These are phyloP conservation scores for Exophiala bonariae DNA, from an alignment of 2,329 filamentous ascomycete genomes.

Conservation along the genomic window DNA sequence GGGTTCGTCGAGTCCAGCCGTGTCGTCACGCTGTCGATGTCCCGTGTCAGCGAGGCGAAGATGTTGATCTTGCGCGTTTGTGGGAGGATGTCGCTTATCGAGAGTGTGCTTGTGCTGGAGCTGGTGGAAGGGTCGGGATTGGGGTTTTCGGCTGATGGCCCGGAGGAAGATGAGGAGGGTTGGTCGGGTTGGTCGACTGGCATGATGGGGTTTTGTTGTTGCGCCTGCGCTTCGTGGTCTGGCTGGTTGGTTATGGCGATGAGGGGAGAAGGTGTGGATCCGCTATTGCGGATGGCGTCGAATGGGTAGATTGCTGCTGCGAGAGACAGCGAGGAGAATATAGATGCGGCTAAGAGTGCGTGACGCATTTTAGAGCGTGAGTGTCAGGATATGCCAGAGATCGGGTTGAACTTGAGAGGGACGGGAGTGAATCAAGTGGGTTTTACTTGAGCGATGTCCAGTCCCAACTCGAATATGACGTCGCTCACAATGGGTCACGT, in stretches of 20 bases:
- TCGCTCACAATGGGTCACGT: too few species aligned
- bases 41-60: slow-evolving; percentile 78
- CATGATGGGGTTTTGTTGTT: slow-evolving; percentile 3
- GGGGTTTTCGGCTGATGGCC: background rate
- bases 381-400: too few species aligned
- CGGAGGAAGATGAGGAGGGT: background rate
- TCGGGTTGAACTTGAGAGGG: too few species aligned
- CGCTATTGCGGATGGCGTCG: slow-evolving; percentile 8
- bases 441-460: too few species aligned
- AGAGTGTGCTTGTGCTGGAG: slow-evolving; percentile 58
- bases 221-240: too few species aligned
- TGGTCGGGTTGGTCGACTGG: background rate
- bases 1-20: slow-evolving; percentile 64
- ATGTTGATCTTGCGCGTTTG: slow-evolving; percentile 76
- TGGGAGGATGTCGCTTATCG: slow-evolving; percentile 82
- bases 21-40: slow-evolving; percentile 66
- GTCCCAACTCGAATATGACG: too few species aligned
- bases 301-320: slow-evolving; percentile 13
- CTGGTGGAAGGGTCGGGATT: background rate
- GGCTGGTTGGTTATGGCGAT: too few species aligned
- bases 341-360: slow-evolving; percentile 8
- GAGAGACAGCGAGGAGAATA: slow-evolving; percentile 18
- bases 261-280: too few species aligned
- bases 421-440: too few species aligned
- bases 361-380: slow-evolving; percentile 9